Evolutionary conservation across 2,329 filamentous ascomycete species (phyloP), one percentile per base, ranked within the genome.

Genomic region (Hypoxylon sp.): DNA sequence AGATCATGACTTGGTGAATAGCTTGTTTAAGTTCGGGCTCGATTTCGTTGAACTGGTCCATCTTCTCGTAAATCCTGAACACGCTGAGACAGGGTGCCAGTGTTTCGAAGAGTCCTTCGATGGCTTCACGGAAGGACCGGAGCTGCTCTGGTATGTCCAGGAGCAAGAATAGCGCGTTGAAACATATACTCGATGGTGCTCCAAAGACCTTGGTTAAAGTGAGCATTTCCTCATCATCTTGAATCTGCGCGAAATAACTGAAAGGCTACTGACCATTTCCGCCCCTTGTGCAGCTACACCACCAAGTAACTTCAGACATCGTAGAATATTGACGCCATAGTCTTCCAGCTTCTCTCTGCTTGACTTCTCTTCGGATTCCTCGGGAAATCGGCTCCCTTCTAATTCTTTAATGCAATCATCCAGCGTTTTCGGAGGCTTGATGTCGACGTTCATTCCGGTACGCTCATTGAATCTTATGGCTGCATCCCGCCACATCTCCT

Each of bases 1-100:
- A 41, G 32, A 62, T 55, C 59, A 66, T 63, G 3, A 66, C 47
- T 14, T 48, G 34, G 21, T 66, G 63, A 30, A 63, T 57, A 21
- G 63, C 53, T 16, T 34, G 53, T 11, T 48, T 56, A 12, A 66
- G 47, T 27, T 41, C 63, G 11, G 59, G 47, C 9, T 66, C 63
- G 32, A 66, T 57, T 2, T 39, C 25, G 34, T 62, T 30, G 32
- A 66, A 66, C 8, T 55, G 53, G 11, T 66, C 63, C n/a, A 66
- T 66, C 19, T 37, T 58, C 34, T 58, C 59, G 39, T 66, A 66
- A 0, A 66, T 63, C 19, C 32, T 54, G 11, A 66, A 66, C 14
- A 37, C 32, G 9, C 47, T 43, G 12, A 66, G 54, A 27, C 32
- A 47, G 32, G 63, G 63, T 9, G 23, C 52, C 12, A 66, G 37